Evolutionary conservation across 2,329 filamentous ascomycete genomes (phyloP).

Genomic region (Chalaropsis thielavioides): DNA sequence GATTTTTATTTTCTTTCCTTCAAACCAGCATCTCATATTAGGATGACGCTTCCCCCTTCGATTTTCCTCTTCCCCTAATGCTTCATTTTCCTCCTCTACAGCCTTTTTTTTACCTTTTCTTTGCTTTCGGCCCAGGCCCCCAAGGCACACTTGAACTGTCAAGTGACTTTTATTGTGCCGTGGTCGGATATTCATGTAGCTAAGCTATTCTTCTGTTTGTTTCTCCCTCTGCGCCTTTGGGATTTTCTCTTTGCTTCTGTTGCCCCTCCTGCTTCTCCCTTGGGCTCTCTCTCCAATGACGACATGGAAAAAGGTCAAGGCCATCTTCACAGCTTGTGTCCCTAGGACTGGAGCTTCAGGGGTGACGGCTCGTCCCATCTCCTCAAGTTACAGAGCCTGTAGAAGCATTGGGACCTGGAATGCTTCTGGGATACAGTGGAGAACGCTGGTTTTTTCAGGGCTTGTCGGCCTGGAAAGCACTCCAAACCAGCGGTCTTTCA

Average conservation of each 20-base stretch:
- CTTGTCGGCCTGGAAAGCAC: neutral
- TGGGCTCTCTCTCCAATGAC: neutral
- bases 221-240: neutral
- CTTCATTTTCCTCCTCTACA: neutral
- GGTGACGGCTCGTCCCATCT: neutral
- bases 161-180: neutral
- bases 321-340: neutral
- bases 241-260: neutral
- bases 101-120: neutral
- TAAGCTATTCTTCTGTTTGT: neutral
- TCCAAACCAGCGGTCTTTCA: no score
- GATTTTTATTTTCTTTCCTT: neutral
- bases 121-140: neutral
- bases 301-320: no score
- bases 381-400: neutral
- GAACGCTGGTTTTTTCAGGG: neutral
- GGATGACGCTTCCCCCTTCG: neutral
- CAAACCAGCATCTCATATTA: neutral
- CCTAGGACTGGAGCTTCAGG: neutral
- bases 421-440: neutral
- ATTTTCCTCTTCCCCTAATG: neutral
- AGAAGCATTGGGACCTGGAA: neutral
- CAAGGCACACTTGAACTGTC: neutral
- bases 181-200: neutral
- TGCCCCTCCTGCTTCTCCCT: neutral